Evolutionary conservation across 768 basidiomycete species (phyloP), one percentile per base, ranked within the genome.

Genomic region (Boletus sensibilis): DNA sequence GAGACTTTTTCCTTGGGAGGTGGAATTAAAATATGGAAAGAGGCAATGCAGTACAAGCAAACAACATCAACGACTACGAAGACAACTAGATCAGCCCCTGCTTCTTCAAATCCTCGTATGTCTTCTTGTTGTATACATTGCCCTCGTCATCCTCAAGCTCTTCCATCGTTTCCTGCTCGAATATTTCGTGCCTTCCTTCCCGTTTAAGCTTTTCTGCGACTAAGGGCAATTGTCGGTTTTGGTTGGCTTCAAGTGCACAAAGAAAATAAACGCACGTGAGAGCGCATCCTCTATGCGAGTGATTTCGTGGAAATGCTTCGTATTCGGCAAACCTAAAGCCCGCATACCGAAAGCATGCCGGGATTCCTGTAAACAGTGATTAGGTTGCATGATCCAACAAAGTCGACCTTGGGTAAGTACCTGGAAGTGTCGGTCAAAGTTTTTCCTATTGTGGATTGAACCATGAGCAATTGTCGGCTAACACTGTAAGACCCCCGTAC

Each of bases 251-350:
- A 33, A 48, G 42, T 18, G 27, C 18, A 35, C 29, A 53, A 29
- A 25, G 41, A 40, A 33, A 33, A 58, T 29, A 43, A 29, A 86
- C 94, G 63, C 70, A 98, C 96, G 78, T 33, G 94, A 84, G 53
- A 99, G 83, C 0, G 95, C 97, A 76, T 99, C 97, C 66, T 94
- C 91, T 61, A 99, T 99, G 50, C 88, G 85, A 25, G 94, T 98
- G 57, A 99, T 98, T 74, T 97, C 97, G 68, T 97, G 94, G 79
- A 98, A 99, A 74, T 99, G 97, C 73, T 96, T 98, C 2, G 96
- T 98, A 62, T 98, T 98, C 1, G 97, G 97, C 55, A 99, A 79
- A 35, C 97, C 97, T 29, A 99, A 81, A 12, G 96, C 94, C 46
- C 94, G 88, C 94, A 99, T 97, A 23, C 95, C 97, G 64, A 98